These are phyloP conservation scores for Cryphonectria japonica DNA, from an alignment of 2,329 filamentous ascomycete genomes.

Conservation along the genomic window DNA sequence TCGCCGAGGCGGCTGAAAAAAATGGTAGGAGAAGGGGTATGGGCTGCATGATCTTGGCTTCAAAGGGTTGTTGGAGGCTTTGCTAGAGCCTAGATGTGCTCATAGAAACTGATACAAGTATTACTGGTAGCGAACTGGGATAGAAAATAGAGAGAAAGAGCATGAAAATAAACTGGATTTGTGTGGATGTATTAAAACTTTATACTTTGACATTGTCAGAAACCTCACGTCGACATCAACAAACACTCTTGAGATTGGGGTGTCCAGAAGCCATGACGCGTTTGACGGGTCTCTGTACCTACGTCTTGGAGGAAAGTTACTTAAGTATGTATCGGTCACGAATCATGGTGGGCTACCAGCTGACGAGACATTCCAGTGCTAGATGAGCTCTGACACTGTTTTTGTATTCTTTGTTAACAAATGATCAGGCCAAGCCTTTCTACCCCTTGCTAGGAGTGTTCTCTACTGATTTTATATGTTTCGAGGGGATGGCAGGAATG, in stretches of 20 bases:
- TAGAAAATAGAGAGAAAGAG: background rate
- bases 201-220: background rate
- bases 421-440: background rate
- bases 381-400: background rate
- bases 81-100: background rate
- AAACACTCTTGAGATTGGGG: background rate
- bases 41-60: background rate
- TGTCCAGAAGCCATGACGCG: no score
- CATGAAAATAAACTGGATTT: background rate
- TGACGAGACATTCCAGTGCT: background rate
- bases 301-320: background rate
- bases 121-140: background rate
- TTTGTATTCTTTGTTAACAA: background rate
- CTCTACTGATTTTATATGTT: no score
- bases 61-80: background rate
- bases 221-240: background rate
- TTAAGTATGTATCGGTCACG: background rate
- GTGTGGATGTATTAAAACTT: background rate
- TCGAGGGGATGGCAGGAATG: background rate
- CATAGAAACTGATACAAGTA: no score
- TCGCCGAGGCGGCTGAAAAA: slow-evolving; percentile 5
- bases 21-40: background rate
- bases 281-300: no score
- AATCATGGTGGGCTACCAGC: background rate
- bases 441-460: background rate